Base-by-base conservation (phyloP, 2,329 filamentous ascomycete species). In the Coniella lustricola region DNA sequence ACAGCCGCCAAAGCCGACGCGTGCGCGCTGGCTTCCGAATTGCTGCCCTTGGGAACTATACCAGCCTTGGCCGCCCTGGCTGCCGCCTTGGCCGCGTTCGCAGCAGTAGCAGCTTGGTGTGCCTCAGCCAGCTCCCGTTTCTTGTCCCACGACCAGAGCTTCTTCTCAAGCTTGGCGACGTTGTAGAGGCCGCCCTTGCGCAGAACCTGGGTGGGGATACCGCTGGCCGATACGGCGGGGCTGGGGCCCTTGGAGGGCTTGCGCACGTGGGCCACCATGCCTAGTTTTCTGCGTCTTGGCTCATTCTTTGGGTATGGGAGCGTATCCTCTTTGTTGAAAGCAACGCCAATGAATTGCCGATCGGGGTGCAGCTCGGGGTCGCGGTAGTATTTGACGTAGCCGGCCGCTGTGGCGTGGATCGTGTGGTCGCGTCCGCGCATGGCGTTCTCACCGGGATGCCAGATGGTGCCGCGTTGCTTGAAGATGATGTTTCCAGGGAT, bases 401-500 rank as follows among this genome's bases (percentile, higher is more conserved):
- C 93, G 3, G 85, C 76, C 48, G 85, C 80, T 51, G 82, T 84
- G 46, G 93, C 83, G 68, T 87, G 95, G 64, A 98, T 94, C 44
- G 91, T 97, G 73, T 97, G 93, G 67, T 98, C 90, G 53, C 93
- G 85, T 44, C 93, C 93, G 75, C 97, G 91, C 60, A 84, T 87
- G 67, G 87, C 88, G 70, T 98, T 97, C 66, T 97, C 93, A 60
- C 93, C 93, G 1, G 93, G 85, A 66, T 85, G 91, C 93, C 93
- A 98, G 61, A 84, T 80, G 3, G 93, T 94, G 59, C 93, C 93
- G 61, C 91, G 85, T 69, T 98, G 93, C 65, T 89, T 90, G 79
- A 93, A 98, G 70, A 98, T 87, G 68, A 98, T 98, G 73, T 95
- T 97, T 47, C 93, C 93, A 4, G 90, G 86, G 50, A 95, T 85